These are phyloP conservation scores for Venturia asperata DNA, from an alignment of 2,329 filamentous ascomycete genomes.

Conservation along the genomic window DNA sequence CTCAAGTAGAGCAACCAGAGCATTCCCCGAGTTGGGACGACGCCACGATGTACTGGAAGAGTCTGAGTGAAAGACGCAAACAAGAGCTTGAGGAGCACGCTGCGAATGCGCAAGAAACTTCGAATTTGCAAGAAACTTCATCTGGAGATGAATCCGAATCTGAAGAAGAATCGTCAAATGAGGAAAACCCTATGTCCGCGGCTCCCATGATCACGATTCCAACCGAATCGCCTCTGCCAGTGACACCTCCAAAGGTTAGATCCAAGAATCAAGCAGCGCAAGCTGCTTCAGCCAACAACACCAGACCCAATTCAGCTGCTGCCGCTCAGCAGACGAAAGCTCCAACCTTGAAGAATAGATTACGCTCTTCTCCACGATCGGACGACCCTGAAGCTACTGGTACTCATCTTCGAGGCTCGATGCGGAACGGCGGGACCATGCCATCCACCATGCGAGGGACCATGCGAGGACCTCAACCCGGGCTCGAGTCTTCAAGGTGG, in stretches of 20 bases:
- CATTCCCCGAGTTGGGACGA: conserved; percentile 49
- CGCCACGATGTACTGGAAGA: conserved; percentile 63
- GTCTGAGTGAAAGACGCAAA: conserved; percentile 54
- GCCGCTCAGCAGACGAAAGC: background rate
- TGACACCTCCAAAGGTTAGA: background rate
- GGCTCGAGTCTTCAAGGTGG: conserved; percentile 31
- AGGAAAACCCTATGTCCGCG: conserved; percentile 26
- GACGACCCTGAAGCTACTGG: background rate
- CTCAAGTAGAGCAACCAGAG: conserved; percentile 13
- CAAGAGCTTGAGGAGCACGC: conserved; percentile 41
- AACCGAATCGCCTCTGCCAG: background rate
- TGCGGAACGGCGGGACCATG: conserved; percentile 15
- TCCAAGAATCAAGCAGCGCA: background rate
- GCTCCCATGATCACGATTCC: background rate
- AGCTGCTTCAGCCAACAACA: background rate
- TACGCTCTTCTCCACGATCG: background rate
- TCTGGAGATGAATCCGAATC: background rate
- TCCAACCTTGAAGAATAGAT: background rate
- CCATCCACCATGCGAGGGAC: conserved; percentile 21
- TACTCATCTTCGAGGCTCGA: conserved; percentile 10
- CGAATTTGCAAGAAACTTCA: background rate
- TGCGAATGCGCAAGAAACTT: background rate
- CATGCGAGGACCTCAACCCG: conserved; percentile 17
- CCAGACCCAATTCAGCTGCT: too few relatives aligned
- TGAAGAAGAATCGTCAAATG: conserved; percentile 34